phyloP scores from a whole-genome alignment of 2,329 filamentous ascomycete species.

The Cladosporium sp. region DNA sequence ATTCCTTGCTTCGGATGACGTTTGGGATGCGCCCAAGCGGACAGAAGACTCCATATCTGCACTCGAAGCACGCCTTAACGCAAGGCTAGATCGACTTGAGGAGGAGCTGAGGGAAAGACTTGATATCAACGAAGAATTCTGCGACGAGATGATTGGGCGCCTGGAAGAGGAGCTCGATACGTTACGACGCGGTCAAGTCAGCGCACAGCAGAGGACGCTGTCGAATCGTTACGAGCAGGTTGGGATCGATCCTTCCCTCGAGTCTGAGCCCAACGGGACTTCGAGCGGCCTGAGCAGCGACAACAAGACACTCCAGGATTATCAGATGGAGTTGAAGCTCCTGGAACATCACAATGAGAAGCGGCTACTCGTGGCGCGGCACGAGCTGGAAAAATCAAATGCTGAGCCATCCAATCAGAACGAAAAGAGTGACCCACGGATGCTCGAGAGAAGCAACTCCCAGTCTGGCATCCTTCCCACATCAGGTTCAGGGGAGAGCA shows the following conservation, averaged over 20 bases:
- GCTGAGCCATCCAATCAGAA: no score
- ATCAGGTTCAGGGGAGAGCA: neutral
- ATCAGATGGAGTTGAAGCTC: slow-evolving; percentile 85
- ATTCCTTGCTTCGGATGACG: neutral
- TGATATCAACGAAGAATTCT: neutral
- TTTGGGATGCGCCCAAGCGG: neutral
- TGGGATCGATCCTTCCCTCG: no score
- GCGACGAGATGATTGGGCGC: neutral
- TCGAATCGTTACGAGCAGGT: no score
- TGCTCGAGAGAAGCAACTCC: slow-evolving; percentile 16
- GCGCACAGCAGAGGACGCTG: no score
- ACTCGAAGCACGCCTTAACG: no score
- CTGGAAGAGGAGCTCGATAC: no score
- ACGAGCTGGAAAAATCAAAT: slow-evolving; percentile 65
- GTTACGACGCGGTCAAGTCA: no score
- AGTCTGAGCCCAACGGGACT: neutral
- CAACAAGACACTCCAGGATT: slow-evolving; percentile 80
- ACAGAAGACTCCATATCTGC: neutral
- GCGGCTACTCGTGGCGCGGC: slow-evolving; percentile 79
- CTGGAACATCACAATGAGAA: slow-evolving; percentile 86
- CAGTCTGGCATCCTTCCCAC: neutral
- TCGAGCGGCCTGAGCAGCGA: slow-evolving; percentile 48
- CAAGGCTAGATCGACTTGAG: no score
- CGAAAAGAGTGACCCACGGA: slow-evolving; percentile 14
- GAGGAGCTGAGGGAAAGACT: no score